Base-by-base conservation (phyloP, 495 filamentous ascomycete genomes). In the Penicillium steckii region DNA sequence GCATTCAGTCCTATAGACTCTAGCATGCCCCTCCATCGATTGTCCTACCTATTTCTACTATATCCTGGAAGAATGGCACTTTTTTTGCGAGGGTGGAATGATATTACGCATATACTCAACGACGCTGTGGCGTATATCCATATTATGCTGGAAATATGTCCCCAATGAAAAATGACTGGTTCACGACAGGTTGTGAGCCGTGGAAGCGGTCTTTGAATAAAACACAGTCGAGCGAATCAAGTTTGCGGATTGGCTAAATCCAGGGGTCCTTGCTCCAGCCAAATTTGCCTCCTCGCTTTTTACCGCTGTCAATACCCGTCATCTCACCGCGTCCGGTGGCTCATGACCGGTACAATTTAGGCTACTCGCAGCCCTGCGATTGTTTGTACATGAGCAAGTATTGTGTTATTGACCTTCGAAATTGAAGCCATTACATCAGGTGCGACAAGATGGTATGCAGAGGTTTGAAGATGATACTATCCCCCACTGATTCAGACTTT, bases 401-500 rank as follows among this genome's bases (percentile, higher is more conserved):
- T 23, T 23, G 23, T 43, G 17, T 38, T 24, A 18, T 45, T 17
- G 15, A 24, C 0, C 24, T 22, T 41, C 9, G 8, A 8, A 12
- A 18, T 5, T 2, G 37, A 45, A 61, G 56, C 63, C 57, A 64
- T 66, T 64, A 66, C 63, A 64, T 64, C 63, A 66, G 48, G 23
- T 26, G 15, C 44, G 8, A 40, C 40, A 38, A 41, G 13, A 9
- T 27, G 2, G 18, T 29, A 13, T 8, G 27, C 45, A 53, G 17
- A 8, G 8, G 47, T 61, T 24, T 23, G 25, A 55, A 46, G 37
- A 54, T 61, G 52, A 33, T 46, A 61, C 54, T n/a, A 21, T 6
- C 15, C 5, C 15, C 15, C 15, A 21, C 38, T 3, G 23, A 19
- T 4, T 41, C 18, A 4, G 15, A 0, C 3, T 2, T 15, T 37